Base-by-base conservation (phyloP, 225 moss, liverwort and hornwort genomes). In the Asterella californica region DNA sequence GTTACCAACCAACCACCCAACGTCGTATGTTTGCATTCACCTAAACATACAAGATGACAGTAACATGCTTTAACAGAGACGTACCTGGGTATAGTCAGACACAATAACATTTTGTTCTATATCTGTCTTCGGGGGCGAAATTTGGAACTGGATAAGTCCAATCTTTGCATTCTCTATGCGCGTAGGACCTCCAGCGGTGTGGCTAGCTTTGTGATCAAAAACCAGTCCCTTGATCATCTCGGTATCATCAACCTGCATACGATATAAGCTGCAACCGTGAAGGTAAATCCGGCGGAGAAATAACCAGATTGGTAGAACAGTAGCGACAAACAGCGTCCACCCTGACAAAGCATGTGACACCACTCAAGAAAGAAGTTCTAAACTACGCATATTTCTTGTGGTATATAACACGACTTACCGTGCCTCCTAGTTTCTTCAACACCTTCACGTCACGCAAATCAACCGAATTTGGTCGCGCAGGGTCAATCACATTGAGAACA, bases 191-290 rank as follows among this genome's bases (percentile, higher is more conserved):
- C 97, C 93, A 74, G 97, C 97, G 42, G 90, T 89, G 76, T 97
- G 97, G 81, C 94, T 99, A 82, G 97, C 97, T 88, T 99, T 99
- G 60, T 99, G 93, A 61, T 99, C 93, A 76, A 94, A 99, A 59
- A 99, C 92, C 79, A 94, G 81, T 59, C 94, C 94, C 66, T 94
- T 92, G 79, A 94, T 90, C 91, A 93, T 88, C 79, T 99, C 97
- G 50, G 94, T 97, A 48, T 97, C 94, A 85, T 97, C 97, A 27
- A 97, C 97, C 94, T 94, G 87, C 45, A 75, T 6, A 34, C 19
- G 61, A 17, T 18, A 54, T 10, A 52, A 32, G 9, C 50, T 0
- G 10, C 11, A 71, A 46, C 42, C 22, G n/a, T 42, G 22, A 15
- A 74, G 15, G 74, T 21, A 29, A 2, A 67, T 27, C 57, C 70